Evolutionary conservation across 257 asterid genomes (phyloP).

Genomic region (Solanum virginianum): DNA sequence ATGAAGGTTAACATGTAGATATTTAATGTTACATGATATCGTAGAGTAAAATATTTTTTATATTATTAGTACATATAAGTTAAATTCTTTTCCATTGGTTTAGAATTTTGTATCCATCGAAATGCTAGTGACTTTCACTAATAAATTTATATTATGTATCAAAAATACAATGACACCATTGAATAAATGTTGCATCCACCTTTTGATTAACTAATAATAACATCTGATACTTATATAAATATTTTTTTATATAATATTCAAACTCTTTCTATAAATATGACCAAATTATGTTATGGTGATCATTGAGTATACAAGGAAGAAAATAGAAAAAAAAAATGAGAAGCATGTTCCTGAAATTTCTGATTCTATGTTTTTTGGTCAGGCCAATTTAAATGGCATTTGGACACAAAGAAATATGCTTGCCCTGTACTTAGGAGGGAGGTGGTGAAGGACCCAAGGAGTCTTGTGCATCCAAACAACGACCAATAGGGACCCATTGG

Average conservation of each 20-base stretch:
- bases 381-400: neutral
- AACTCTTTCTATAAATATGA: neutral
- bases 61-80: too few species aligned
- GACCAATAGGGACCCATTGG: neutral
- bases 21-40: neutral
- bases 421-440: neutral
- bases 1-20: neutral
- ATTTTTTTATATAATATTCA: neutral
- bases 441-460: neutral
- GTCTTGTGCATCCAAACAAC: neutral
- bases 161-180: neutral
- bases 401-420: neutral
- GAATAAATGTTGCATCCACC: neutral
- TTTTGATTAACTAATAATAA: neutral
- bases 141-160: neutral
- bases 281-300: neutral
- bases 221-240: neutral
- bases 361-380: neutral
- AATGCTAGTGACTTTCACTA: neutral
- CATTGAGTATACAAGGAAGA: neutral
- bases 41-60: too few species aligned
- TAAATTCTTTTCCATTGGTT: neutral
- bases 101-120: neutral
- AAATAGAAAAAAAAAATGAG: neutral
- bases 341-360: neutral